Base-by-base conservation (phyloP, 805 yeast genomes). In the Hanseniaspora occidentalis region DNA sequence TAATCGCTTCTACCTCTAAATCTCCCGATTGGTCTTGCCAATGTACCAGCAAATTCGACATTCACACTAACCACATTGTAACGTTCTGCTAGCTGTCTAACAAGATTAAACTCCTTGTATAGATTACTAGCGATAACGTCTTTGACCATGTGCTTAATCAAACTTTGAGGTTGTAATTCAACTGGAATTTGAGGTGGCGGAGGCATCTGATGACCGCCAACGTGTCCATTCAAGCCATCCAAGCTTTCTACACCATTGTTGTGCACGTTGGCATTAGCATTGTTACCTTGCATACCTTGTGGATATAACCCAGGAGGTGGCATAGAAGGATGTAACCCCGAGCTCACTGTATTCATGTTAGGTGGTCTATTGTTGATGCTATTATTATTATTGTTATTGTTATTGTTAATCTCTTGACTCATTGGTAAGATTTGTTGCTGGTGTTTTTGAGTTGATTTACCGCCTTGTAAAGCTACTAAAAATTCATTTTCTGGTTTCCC, bases 11-110 rank as follows among this genome's bases (percentile, higher is more conserved):
- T 83, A 2, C 92, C 77, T 51, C 84, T 76, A 62, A 92, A 92
- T 16, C 84, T 76, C 16, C 98, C 98, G 45, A 92, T 83, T 13
- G 98, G 98, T 51, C 98, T 73, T 2, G 95, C 95, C 21, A 89
- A 80, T 18, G 94, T 84, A 0, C 98, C 98, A 0, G 96, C 96
- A 55, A 92, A 86, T 58, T 92, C 97, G 36, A 94, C 86, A 50
- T 86, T 88, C 43, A 86, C 72, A 2, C 84, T 71, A 20, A 81
- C 71, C 48, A 69, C 66, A 41, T 76, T 71, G 50, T 71, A 77
- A 43, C 70, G 71, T 40, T 66, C 71, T 33, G 77, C 66, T 23
- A 80, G 65, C 39, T 70, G 69, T 46, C 86, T 68, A 38, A 82
- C 71, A 10, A 70, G 60, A 43, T 69, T 71, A 58, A 81, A 75